Evolutionary conservation across 305 asterid species (phyloP).

Genomic region (Plantago lanceolata): DNA sequence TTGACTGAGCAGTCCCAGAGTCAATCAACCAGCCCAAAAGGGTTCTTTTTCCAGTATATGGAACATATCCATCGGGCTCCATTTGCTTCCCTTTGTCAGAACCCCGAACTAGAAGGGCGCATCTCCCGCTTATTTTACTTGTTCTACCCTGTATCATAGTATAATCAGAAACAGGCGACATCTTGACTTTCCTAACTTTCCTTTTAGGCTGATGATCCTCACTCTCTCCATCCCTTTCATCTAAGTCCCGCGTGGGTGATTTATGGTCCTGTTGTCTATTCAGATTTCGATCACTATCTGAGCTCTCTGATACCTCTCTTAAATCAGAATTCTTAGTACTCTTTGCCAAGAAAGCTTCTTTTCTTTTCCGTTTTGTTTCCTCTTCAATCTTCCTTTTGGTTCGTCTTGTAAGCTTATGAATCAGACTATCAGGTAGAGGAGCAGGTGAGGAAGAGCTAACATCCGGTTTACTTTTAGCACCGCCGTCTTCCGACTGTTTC

Average conservation of each 20-base stretch:
- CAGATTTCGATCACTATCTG: slow-evolving; percentile 38
- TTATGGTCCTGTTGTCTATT: slow-evolving; percentile 30
- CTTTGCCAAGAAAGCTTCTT: slow-evolving; percentile 36
- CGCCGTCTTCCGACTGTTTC: slow-evolving; percentile 54
- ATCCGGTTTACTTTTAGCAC: slow-evolving; percentile 33
- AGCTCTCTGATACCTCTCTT: slow-evolving; percentile 36
- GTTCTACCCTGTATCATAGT: slow-evolving; percentile 59
- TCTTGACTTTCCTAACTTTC: slow-evolving; percentile 27
- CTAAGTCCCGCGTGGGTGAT: slow-evolving; percentile 31
- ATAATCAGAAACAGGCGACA: slow-evolving; percentile 24
- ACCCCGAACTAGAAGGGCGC: slow-evolving; percentile 76
- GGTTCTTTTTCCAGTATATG: slow-evolving; percentile 80
- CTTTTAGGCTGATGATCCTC: slow-evolving; percentile 32
- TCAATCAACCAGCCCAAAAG: slow-evolving; percentile 84
- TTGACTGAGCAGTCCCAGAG: slow-evolving; percentile 52
- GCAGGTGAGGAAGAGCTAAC: slow-evolving; percentile 51
- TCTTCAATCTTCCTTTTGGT: slow-evolving; percentile 84
- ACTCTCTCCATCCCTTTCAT: slow-evolving; percentile 33
- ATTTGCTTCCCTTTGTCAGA: slow-evolving; percentile 52
- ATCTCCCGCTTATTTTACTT: slow-evolving; percentile 66
- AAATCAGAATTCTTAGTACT: slow-evolving; percentile 35
- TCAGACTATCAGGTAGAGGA: slow-evolving; percentile 72
- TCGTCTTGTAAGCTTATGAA: slow-evolving; percentile 82
- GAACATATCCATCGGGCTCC: slow-evolving; percentile 64
- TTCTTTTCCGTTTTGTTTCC: slow-evolving; percentile 73